These are phyloP conservation scores for Exutisphaerella laricina DNA, from an alignment of 2,329 filamentous ascomycete genomes.

Conservation along the genomic window DNA sequence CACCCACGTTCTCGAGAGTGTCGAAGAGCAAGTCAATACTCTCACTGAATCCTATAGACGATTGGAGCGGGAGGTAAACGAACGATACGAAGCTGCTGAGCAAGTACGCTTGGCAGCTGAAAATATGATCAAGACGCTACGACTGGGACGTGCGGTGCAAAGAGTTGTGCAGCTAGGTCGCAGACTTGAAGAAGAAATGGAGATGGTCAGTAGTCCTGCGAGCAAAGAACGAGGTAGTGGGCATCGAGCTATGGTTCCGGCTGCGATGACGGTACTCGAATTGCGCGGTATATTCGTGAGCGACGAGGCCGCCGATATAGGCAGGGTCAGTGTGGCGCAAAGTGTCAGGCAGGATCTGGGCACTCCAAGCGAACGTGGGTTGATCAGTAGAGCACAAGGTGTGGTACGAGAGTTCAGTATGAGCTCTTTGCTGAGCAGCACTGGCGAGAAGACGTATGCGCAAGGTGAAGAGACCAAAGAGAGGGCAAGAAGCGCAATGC, in stretches of 20 bases:
- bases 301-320: constrained; percentile 66
- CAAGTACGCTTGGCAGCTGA: constrained; percentile 72
- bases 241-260: constrained; percentile 73
- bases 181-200: constrained; percentile 80
- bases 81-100: constrained; percentile 79
- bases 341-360: constrained; percentile 65
- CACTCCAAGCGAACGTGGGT: constrained; percentile 64
- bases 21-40: constrained; percentile 72
- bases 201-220: constrained; percentile 52
- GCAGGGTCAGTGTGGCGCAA: constrained; percentile 65
- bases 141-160: constrained; percentile 68
- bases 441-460: constrained; percentile 43
- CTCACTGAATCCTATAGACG: constrained; percentile 81
- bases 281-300: constrained; percentile 37
- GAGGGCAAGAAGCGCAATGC: constrained; percentile 66
- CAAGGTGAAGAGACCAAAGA: constrained; percentile 69
- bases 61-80: constrained; percentile 77
- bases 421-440: constrained; percentile 45
- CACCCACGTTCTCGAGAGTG: constrained; percentile 63
- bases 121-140: constrained; percentile 73
- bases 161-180: constrained; percentile 75
- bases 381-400: constrained; percentile 70
- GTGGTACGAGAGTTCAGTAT: constrained; percentile 80
- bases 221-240: constrained; percentile 42
- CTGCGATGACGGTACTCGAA: constrained; percentile 70